Evolutionary conservation across 1,284 basidiomycete genomes (phyloP).

Genomic region (Microstroma glucosiphilum): DNA sequence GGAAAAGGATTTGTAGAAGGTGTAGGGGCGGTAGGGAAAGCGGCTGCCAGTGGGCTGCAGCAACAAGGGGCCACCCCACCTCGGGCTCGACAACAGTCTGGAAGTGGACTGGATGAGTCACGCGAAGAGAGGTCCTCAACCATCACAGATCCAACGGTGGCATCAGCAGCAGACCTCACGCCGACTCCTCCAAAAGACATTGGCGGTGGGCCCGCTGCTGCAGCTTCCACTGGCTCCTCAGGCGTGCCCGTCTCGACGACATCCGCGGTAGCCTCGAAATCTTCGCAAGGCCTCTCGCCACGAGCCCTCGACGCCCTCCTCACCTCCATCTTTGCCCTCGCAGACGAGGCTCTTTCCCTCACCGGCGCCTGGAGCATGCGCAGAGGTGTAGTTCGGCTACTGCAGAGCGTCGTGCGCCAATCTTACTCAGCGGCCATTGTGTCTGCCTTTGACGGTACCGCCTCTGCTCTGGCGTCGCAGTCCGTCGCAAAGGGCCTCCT

Average conservation of each 20-base stretch:
- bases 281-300: slow-evolving; percentile 7
- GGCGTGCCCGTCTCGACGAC: slow-evolving; percentile 3
- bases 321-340: slow-evolving; percentile 47
- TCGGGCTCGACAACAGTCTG: too few relatives aligned
- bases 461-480: slow-evolving; percentile 30
- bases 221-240: background rate
- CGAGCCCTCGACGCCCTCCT: slow-evolving; percentile 46
- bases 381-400: slow-evolving; percentile 47
- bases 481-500: slow-evolving; percentile 37
- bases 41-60: slow-evolving; percentile 28
- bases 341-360: slow-evolving; percentile 50
- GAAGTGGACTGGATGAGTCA: background rate
- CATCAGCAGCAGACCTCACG: background rate
- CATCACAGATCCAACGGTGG: background rate
- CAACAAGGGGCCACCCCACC: background rate
- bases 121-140: background rate
- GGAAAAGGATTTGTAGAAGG: slow-evolving; percentile 37
- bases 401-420: slow-evolving; percentile 48
- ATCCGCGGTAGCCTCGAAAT: slow-evolving; percentile 4
- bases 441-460: slow-evolving; percentile 37
- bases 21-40: slow-evolving; percentile 35
- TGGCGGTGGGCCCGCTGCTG: background rate
- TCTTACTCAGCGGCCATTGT: slow-evolving; percentile 42
- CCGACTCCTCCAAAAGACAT: background rate
- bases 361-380: slow-evolving; percentile 49